These are phyloP conservation scores for Populus deltoides DNA, from an alignment of 345 rosid genomes.

Conservation along the genomic window DNA sequence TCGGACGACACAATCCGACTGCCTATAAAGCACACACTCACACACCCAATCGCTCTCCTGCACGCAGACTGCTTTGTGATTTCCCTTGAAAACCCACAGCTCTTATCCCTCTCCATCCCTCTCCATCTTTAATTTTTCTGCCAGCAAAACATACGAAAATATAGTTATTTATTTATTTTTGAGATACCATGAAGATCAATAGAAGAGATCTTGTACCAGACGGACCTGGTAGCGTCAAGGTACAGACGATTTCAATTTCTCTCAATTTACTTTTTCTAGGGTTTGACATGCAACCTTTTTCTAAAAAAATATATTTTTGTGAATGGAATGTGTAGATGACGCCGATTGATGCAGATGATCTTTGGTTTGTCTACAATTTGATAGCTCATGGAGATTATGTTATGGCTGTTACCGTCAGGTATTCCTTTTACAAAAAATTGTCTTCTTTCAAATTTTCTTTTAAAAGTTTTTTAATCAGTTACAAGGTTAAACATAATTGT, in stretches of 20 bases:
- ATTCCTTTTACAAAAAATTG: not conserved
- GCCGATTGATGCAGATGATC: slow-evolving; percentile 82
- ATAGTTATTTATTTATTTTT: too few species aligned
- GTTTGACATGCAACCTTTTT: not conserved
- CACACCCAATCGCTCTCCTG: too few species aligned
- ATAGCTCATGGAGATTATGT: slow-evolving; percentile 70
- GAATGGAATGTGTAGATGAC: slow-evolving; percentile 48
- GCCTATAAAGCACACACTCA: too few species aligned
- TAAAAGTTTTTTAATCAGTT: not conserved
- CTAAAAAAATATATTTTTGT: not conserved
- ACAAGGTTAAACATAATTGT: not conserved
- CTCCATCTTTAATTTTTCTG: too few species aligned
- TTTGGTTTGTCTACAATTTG: slow-evolving; percentile 86
- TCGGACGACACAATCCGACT: too few species aligned
- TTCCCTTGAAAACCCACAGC: too few species aligned
- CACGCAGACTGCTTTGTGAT: too few species aligned
- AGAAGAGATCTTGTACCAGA: slow-evolving; percentile 46
- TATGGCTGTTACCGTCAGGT: slow-evolving; percentile 93
- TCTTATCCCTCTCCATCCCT: too few species aligned
- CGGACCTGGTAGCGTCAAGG: slow-evolving; percentile 92
- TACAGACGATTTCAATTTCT: slow-evolving; percentile 18
- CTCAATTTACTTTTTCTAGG: not conserved
- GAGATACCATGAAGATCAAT: slow-evolving; percentile 50
- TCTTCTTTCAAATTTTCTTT: not conserved
- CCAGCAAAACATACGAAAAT: too few species aligned